A percentile compares a stretch with the other conserved stretches of the same genome.
Evolutionary conservation across 2,329 filamentous ascomycete species (phyloP).

Genomic region (Aspergillus unguis): DNA sequence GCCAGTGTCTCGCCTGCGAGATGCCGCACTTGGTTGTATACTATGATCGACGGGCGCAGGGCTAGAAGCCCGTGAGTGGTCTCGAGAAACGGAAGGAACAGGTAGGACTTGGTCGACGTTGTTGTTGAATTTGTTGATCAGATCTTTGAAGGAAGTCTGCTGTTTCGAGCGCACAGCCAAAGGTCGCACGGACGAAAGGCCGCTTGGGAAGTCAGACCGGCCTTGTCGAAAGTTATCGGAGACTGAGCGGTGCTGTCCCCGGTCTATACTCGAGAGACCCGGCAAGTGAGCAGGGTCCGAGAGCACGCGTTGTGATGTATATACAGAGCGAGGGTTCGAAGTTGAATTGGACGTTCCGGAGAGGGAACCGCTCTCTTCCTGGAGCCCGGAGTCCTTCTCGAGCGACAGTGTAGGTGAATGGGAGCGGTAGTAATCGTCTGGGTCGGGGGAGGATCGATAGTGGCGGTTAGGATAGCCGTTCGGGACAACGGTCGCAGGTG

Average conservation of each 20-base stretch:
- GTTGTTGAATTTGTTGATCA: slow-evolving; percentile 75
- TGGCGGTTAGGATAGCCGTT: slow-evolving; percentile 24
- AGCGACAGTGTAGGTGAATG: slow-evolving; percentile 37
- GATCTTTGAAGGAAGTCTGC: slow-evolving; percentile 71
- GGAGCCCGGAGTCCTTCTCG: slow-evolving; percentile 24
- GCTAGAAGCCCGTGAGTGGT: slow-evolving; percentile 34
- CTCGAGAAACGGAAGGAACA: slow-evolving; percentile 36
- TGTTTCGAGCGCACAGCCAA: slow-evolving; percentile 35
- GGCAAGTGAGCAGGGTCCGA: slow-evolving; percentile 27
- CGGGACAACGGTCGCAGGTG: slow-evolving; percentile 16
- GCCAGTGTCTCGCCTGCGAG: slow-evolving; percentile 22
- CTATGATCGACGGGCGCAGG: slow-evolving; percentile 20
- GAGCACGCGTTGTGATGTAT: slow-evolving; percentile 21
- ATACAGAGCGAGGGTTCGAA: slow-evolving; percentile 16
- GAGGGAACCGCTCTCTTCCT: slow-evolving; percentile 16
- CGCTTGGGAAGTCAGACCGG: slow-evolving; percentile 19
- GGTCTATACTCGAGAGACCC: slow-evolving; percentile 21
- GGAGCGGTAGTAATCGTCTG: slow-evolving; percentile 52
- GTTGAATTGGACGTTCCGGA: slow-evolving; percentile 22
- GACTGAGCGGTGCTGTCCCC: slow-evolving; percentile 29
- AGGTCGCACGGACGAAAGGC: slow-evolving; percentile 14
- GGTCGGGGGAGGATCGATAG: slow-evolving; percentile 39
- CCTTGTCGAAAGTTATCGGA: slow-evolving; percentile 29
- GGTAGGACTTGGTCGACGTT: slow-evolving; percentile 49
- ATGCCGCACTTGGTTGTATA: slow-evolving; percentile 29